Evolutionary conservation across 306 rosid species (phyloP).

Genomic region (Malus domestica): ASM211411v1 NC_041802.1:28748501-28749000

Average conservation of each 20-base stretch:
- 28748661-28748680: constrained; percentile 94
- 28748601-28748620: constrained; percentile 96
- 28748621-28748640: constrained; percentile 95
- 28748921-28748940: background rate
- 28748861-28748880: background rate
- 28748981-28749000: background rate
- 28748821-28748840: background rate
- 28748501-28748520: constrained; percentile 93
- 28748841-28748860: background rate
- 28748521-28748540: constrained; percentile 95
- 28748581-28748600: constrained; percentile 95
- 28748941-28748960: background rate
- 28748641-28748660: constrained; percentile 98
- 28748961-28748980: background rate
- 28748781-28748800: background rate
- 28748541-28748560: constrained; percentile 98
- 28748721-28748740: constrained; percentile 92
- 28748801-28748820: background rate
- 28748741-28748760: constrained; percentile 7
- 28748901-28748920: background rate
- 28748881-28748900: background rate
- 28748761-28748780: background rate
- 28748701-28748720: constrained; percentile 99
- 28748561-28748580: constrained; percentile 91
- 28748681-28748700: constrained; percentile 98